Evolutionary conservation across 148 eudicot species (phyloP).

Genomic region (Polygonum maritimum): DNA sequence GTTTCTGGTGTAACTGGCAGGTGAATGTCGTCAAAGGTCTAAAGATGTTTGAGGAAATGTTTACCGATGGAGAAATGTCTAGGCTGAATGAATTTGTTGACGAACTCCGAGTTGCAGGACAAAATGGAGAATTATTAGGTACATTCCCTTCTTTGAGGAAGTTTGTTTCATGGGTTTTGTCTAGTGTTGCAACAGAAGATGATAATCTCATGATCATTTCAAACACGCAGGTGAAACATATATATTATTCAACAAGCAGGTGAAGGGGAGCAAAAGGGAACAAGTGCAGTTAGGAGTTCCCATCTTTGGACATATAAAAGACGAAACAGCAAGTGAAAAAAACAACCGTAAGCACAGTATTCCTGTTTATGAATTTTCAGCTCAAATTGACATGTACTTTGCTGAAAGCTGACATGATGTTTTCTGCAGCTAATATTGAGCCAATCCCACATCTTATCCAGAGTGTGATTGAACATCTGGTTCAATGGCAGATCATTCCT

Average conservation of each 20-base stretch:
- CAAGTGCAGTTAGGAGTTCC: conserved; percentile 91
- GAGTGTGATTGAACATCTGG: conserved; percentile 65
- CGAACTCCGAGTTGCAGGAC: conserved; percentile 75
- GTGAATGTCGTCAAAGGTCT: conserved; percentile 95
- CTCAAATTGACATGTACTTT: neutral
- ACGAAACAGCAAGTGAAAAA: conserved; percentile 34
- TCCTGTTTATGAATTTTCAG: neutral
- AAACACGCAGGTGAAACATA: conserved; percentile 66
- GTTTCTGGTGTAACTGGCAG: conserved; percentile 25
- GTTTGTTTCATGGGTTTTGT: neutral
- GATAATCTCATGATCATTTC: neutral
- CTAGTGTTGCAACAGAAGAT: conserved; percentile 11
- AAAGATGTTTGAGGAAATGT: conserved; percentile 72
- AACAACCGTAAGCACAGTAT: conserved; percentile 43
- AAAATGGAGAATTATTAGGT: conserved; percentile 85
- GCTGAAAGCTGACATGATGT: conserved; percentile 3
- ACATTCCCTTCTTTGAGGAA: no score
- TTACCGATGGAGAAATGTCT: conserved; percentile 58
- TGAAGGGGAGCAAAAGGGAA: conserved; percentile 83
- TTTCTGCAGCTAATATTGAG: conserved; percentile 60
- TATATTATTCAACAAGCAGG: conserved; percentile 73
- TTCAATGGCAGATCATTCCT: conserved; percentile 75
- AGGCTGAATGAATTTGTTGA: conserved; percentile 59
- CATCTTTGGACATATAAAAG: conserved; percentile 63
- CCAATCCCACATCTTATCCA: conserved; percentile 77